Conservation (phyloP, 2,329 filamentous ascomycete species). For the Epichloe typhina region DNA sequence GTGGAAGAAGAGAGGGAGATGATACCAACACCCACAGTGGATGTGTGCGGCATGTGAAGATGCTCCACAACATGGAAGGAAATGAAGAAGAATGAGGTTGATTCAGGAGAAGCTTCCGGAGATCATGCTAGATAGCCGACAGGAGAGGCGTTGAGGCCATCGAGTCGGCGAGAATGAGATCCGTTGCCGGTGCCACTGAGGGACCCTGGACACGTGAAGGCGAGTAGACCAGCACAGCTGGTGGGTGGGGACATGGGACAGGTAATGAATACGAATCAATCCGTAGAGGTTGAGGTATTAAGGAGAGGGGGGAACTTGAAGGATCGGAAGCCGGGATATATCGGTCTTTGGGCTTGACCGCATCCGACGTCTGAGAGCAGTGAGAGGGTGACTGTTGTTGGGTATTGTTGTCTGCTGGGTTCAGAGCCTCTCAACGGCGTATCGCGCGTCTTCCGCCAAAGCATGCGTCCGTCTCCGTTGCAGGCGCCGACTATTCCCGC, state of each 20-base stretch:
- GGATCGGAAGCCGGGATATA: neutral
- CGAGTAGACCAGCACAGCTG: conserved; percentile 1
- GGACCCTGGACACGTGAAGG: neutral
- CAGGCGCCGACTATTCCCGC: conserved; percentile 1
- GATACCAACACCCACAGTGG: neutral
- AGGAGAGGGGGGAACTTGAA: neutral
- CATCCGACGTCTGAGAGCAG: neutral
- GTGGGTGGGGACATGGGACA: neutral
- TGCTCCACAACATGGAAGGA: neutral
- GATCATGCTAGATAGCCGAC: neutral
- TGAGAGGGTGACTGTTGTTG: neutral
- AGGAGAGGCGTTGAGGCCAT: neutral
- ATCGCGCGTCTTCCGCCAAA: neutral
- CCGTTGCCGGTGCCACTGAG: neutral
- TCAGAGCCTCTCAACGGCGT: neutral
- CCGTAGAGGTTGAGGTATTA: neutral
- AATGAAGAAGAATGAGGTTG: neutral
- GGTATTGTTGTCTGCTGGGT: neutral
- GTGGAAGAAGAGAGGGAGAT: neutral
- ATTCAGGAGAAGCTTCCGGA: neutral
- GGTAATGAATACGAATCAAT: neutral
- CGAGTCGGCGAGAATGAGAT: neutral
- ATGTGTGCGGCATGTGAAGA: neutral
- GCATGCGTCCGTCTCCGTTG: neutral
- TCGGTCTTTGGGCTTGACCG: neutral